Percentiles rank a stretch among this genome's conserved stretches.
These are phyloP conservation scores for Fusarium humuli DNA, from an alignment of 2,329 filamentous ascomycete genomes.

Conservation along the genomic window DNA sequence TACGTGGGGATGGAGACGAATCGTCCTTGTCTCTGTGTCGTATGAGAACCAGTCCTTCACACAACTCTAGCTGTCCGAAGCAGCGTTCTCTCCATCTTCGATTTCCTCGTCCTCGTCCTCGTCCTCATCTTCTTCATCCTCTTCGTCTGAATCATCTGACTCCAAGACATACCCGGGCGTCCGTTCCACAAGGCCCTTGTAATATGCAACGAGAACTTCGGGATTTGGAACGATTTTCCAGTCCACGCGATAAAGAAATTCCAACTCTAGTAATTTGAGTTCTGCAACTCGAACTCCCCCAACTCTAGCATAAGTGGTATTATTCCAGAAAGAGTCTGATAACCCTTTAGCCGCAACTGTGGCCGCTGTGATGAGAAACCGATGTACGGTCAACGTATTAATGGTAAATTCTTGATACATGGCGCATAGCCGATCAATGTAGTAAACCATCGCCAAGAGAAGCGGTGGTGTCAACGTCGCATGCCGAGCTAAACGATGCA, in stretches of 20 bases:
- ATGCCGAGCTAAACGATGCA: conserved; percentile 91
- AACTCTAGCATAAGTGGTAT: conserved; percentile 93
- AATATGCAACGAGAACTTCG: conserved; percentile 93
- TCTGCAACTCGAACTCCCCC: conserved; percentile 92
- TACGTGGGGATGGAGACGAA: conserved; percentile 1
- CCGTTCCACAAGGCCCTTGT: conserved; percentile 82
- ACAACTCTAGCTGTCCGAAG: conserved; percentile 20
- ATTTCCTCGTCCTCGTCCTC: conserved; percentile 38
- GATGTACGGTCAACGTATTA: conserved; percentile 94
- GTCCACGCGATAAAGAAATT: conserved; percentile 91
- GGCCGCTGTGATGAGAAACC: conserved; percentile 94
- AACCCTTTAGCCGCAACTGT: conserved; percentile 96
- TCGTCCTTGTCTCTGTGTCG: conserved; percentile 4
- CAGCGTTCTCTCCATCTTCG: conserved; percentile 35
- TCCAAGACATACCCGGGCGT: conserved; percentile 68
- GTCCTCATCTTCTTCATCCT: conserved; percentile 39
- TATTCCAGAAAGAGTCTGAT: conserved; percentile 98
- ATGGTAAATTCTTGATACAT: conserved; percentile 96
- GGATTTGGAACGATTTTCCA: conserved; percentile 98
- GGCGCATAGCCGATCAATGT: conserved; percentile 93
- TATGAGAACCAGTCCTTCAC: conserved; percentile 5
- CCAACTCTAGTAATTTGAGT: conserved; percentile 89
- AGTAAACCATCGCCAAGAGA: conserved; percentile 98
- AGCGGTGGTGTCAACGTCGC: conserved; percentile 93
- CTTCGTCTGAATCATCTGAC: conserved; percentile 50